Evolutionary conservation across 2,329 filamentous ascomycete species (phyloP).

Genomic region (Paraconiothyrium brasiliense): DNA sequence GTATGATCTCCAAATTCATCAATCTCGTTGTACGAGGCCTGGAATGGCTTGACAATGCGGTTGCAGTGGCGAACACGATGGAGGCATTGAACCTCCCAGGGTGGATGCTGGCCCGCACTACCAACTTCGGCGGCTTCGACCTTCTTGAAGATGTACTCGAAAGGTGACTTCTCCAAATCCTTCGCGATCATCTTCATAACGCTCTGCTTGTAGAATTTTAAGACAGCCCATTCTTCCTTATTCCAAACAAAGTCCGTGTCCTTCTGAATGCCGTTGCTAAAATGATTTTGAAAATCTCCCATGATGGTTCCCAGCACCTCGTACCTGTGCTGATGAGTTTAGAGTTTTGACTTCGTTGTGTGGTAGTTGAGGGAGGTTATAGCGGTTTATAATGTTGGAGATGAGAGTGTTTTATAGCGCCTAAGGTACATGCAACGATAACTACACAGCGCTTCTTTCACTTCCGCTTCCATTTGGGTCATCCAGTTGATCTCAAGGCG

Average conservation of each 20-base stretch:
- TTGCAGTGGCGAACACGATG: slow-evolving; percentile 28
- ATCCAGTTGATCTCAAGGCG: too few relatives aligned
- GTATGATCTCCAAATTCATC: not conserved
- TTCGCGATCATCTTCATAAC: not conserved
- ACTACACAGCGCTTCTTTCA: too few relatives aligned
- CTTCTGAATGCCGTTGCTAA: too few relatives aligned
- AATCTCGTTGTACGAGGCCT: slow-evolving; percentile 21
- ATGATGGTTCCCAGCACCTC: too few relatives aligned
- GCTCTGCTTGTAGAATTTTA: not conserved
- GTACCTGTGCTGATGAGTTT: too few relatives aligned
- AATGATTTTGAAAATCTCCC: too few relatives aligned
- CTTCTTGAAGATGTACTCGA: not conserved
- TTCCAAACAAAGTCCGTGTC: not conserved
- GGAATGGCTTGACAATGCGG: slow-evolving; percentile 29
- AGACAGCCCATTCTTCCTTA: not conserved
- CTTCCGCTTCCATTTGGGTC: too few relatives aligned
- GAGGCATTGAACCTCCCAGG: not conserved
- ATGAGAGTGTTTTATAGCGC: too few relatives aligned
- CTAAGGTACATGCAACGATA: too few relatives aligned
- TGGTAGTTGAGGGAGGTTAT: too few relatives aligned
- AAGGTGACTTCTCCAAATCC: not conserved
- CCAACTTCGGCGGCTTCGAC: not conserved
- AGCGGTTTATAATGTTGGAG: too few relatives aligned
- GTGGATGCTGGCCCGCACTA: not conserved
- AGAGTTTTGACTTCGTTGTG: too few relatives aligned